phyloP scores from a whole-genome alignment of 768 basidiomycete species.

The Panus rudis region DNA sequence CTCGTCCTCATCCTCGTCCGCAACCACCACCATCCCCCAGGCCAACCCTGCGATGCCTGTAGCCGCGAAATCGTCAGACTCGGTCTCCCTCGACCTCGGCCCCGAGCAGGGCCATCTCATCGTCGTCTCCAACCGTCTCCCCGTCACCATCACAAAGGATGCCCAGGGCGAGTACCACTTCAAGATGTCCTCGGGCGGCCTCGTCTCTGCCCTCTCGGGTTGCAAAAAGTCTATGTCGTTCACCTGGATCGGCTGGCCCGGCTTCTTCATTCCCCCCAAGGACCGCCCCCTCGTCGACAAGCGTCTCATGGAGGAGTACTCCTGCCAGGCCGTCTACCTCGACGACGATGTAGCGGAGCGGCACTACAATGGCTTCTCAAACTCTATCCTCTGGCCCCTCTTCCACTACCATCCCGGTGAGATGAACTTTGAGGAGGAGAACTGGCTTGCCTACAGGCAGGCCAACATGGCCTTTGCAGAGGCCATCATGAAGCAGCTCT shows the following conservation, averaged over 20 bases:
- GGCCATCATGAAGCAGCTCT: constrained; percentile 71
- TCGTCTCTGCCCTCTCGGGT: constrained; percentile 93
- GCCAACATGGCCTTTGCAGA: constrained; percentile 95
- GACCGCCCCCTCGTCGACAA: constrained; percentile 90
- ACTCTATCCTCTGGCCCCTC: constrained; percentile 98
- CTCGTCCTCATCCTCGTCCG: constrained; percentile 9
- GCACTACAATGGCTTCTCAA: constrained; percentile 98
- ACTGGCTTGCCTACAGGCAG: constrained; percentile 97
- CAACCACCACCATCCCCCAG: background rate
- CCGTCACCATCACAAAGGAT: constrained; percentile 94
- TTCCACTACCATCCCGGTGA: constrained; percentile 99
- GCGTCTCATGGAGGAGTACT: constrained; percentile 90
- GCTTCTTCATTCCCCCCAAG: constrained; percentile 87
- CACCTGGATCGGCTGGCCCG: constrained; percentile 97
- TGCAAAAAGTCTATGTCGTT: constrained; percentile 98
- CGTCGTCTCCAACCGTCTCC: constrained; percentile 93
- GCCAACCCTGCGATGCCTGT: constrained; percentile 1
- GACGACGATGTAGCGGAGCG: constrained; percentile 97
- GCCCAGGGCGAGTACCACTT: constrained; percentile 90
- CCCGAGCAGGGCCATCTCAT: constrained; percentile 66
- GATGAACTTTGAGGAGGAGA: constrained; percentile 99
- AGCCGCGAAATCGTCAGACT: background rate
- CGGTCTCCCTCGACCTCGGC: constrained; percentile 15
- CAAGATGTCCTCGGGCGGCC: constrained; percentile 98
- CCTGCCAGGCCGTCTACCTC: constrained; percentile 96